Evolutionary conservation across 192 early-diverging fungal genomes (phyloP), one percentile per base, ranked within the genome.

Genomic region (Martensiomyces pterosporus): DNA sequence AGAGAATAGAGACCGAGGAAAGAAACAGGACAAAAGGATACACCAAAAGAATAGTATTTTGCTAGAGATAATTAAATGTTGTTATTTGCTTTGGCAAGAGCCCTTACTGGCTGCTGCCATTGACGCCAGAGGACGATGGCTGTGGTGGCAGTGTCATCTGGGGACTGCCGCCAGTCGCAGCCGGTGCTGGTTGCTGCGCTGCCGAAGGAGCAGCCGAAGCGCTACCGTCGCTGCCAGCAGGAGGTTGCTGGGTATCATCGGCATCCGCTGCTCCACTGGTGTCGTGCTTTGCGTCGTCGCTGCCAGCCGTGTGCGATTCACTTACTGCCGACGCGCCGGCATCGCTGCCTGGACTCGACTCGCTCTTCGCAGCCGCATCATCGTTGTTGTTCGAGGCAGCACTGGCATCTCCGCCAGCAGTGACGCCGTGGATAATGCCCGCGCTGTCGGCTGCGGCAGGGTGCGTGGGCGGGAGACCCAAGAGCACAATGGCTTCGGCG

Each of bases 401-500:
- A 22, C 46, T 43, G 9, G 17, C 40, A 9, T 39, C 46, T 3
- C 43, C 34, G 13, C 12, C 53, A 23, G 36, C 39, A 12, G 14
- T 9, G 3, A 33, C 18, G n/a, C 44, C 24, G 7, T 16, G 22
- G 13, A 33, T 2, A 4, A 60, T 22, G 4, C 50, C 52, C 4
- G 36, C 33, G 38, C 57, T 57, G 34, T 64, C 62, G 4, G 52
- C 60, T 14, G 47, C 57, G 9, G 54, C 62, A 12, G 69, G 57
- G 23, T 61, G 57, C 1, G 50, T 42, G 10, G 69, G 69, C 44
- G 69, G 44, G 39, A 73, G 24, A 5, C 38, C 54, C 33, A 61
- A 47, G 10, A 65, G 27, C n/a, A 15, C 49, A 26, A 65, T 73
- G 16, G 62, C 62, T 25, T 64, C 62, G 9, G 57, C 52, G 32